Conservation (phyloP, 352 stramenopile genomes). For the Phytophthora crassamura region DNA sequence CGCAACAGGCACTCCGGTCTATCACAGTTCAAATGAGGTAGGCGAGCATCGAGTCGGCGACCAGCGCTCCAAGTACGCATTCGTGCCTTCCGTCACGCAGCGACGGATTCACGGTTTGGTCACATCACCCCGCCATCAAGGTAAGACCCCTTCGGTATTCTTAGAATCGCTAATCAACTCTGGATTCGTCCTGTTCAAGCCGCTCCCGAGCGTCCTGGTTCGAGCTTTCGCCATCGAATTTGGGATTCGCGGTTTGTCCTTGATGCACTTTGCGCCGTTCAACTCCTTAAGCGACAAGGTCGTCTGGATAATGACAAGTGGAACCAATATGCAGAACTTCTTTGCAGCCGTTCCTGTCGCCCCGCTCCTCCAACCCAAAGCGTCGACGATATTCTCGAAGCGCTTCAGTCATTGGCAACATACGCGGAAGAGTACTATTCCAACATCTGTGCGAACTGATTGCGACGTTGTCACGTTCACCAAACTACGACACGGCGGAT, state of each 20-base stretch:
- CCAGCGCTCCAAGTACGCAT: slow-evolving; percentile 7
- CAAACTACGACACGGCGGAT: slow-evolving; percentile 2
- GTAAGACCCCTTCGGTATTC: slow-evolving; percentile 14
- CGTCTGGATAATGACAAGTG: slow-evolving; percentile 2
- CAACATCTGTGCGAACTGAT: not conserved
- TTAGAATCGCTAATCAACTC: slow-evolving; percentile 12
- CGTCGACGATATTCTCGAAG: no score
- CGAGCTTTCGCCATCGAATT: slow-evolving; percentile 16
- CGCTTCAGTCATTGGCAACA: not conserved
- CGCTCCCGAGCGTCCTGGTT: slow-evolving; percentile 10
- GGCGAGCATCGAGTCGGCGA: not conserved
- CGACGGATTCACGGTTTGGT: not conserved
- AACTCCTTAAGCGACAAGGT: slow-evolving; percentile 6
- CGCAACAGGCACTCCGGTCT: no score
- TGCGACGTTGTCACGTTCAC: not conserved
- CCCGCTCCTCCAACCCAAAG: not conserved
- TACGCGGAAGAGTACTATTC: not conserved
- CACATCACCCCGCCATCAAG: not conserved
- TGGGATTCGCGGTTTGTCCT: slow-evolving; percentile 6
- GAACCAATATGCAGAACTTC: slow-evolving; percentile 21
- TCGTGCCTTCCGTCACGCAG: not conserved
- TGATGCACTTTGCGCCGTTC: slow-evolving; percentile 13
- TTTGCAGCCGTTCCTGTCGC: not conserved
- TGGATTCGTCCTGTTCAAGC: slow-evolving; percentile 13
- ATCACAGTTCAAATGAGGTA: no score